Percentiles rank a stretch among this genome's conserved stretches.
phyloP scores from a whole-genome alignment of 148 eudicot genomes.

The Rhododendron kiyosumense region DNA sequence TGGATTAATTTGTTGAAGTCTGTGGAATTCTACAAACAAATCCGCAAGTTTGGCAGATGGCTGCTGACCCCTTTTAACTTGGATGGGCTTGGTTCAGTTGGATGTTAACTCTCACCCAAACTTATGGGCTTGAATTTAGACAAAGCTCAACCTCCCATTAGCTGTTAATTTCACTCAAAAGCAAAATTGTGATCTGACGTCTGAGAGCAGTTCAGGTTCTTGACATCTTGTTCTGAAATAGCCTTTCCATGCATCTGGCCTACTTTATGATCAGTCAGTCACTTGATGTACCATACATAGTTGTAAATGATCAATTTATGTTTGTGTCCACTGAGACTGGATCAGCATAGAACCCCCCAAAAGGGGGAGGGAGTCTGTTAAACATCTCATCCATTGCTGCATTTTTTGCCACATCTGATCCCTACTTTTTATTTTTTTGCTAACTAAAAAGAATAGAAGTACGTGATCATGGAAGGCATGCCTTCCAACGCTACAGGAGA shows the following conservation, averaged over 20 bases:
- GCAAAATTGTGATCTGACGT: no score
- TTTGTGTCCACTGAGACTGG: not conserved
- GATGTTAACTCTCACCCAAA: not conserved
- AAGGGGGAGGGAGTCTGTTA: no score
- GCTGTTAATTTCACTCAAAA: no score
- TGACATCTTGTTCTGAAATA: no score
- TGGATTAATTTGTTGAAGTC: not conserved
- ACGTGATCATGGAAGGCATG: not conserved
- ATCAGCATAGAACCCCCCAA: not conserved
- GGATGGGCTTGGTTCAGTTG: not conserved
- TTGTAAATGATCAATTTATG: not conserved
- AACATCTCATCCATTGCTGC: no score
- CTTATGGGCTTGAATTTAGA: not conserved
- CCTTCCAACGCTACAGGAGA: not conserved
- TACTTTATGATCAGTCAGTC: not conserved
- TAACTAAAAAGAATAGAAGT: not conserved
- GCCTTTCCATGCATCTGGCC: no score
- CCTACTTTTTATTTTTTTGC: not conserved
- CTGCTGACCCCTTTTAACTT: not conserved
- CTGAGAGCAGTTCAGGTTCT: no score
- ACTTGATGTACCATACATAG: not conserved
- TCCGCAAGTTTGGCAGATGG: not conserved
- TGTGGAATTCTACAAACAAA: not conserved
- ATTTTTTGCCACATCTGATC: not conserved
- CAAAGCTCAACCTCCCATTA: not conserved